phyloP scores from a whole-genome alignment of 2,329 filamentous ascomycete genomes.

The Karstenula rhodostoma region DNA sequence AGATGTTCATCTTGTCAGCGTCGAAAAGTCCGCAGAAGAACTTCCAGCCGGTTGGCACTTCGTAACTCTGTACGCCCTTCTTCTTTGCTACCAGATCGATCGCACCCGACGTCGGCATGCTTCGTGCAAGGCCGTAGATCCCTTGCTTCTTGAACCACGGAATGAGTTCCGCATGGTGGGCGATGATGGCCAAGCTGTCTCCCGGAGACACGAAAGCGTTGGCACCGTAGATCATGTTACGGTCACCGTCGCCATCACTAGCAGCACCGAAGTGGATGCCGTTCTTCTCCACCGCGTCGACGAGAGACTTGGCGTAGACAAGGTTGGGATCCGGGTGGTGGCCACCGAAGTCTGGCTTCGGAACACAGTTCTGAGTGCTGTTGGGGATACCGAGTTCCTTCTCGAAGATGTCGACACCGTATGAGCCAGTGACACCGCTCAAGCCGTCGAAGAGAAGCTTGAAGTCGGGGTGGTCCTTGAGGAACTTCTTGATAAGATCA shows the following conservation, averaged over 20 bases:
- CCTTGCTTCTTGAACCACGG: slow-evolving; percentile 99
- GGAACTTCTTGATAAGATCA: slow-evolving; percentile 92
- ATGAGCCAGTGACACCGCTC: slow-evolving; percentile 92
- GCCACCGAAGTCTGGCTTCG: slow-evolving; percentile 93
- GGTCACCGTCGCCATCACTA: slow-evolving; percentile 95
- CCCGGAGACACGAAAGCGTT: slow-evolving; percentile 96
- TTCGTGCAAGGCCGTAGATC: slow-evolving; percentile 92
- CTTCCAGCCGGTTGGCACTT: slow-evolving; percentile 99
- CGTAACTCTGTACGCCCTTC: slow-evolving; percentile 89
- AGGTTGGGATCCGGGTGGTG: slow-evolving; percentile 98
- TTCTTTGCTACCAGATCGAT: slow-evolving; percentile 96
- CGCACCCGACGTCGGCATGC: slow-evolving; percentile 96
- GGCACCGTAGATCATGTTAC: slow-evolving; percentile 99
- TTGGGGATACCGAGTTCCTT: slow-evolving; percentile 85
- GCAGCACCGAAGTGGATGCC: slow-evolving; percentile 95
- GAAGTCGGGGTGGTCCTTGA: slow-evolving; percentile 86
- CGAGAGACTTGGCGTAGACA: slow-evolving; percentile 93
- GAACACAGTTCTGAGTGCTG: slow-evolving; percentile 90
- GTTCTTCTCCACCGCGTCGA: slow-evolving; percentile 90
- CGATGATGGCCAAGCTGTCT: slow-evolving; percentile 97
- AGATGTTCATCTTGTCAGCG: slow-evolving; percentile 99
- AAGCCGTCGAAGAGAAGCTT: slow-evolving; percentile 97
- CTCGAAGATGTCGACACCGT: slow-evolving; percentile 94
- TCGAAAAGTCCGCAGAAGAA: slow-evolving; percentile 98
- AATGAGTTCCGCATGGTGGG: slow-evolving; percentile 94